Percentiles rank a stretch among this genome's conserved stretches.
Conservation (phyloP, 2,329 filamentous ascomycete genomes). For the Aspergillus nomiae region DNA sequence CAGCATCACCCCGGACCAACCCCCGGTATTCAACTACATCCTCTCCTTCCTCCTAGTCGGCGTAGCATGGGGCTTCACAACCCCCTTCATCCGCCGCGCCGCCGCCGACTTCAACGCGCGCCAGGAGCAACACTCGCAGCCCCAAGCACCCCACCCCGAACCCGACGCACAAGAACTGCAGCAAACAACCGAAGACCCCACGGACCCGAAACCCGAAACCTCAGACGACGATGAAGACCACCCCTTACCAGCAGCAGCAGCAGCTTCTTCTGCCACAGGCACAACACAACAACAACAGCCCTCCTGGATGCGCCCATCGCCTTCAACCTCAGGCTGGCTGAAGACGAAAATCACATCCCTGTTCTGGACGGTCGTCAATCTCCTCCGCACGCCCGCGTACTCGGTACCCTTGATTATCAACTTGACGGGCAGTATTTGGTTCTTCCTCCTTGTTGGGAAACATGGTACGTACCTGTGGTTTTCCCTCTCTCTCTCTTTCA, state of each 20-base stretch:
- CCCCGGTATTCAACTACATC: conserved; percentile 72
- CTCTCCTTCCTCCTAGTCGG: conserved; percentile 89
- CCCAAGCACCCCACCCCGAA: neutral
- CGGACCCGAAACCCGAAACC: neutral
- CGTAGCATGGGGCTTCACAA: conserved; percentile 89
- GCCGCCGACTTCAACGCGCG: conserved; percentile 73
- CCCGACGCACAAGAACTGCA: conserved; percentile 6
- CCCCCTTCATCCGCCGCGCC: conserved; percentile 85
- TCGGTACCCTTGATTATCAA: conserved; percentile 83
- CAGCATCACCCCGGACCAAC: conserved; percentile 25
- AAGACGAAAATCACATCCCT: conserved; percentile 64
- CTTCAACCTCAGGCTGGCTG: conserved; percentile 54
- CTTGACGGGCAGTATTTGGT: conserved; percentile 92
- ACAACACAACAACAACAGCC: neutral
- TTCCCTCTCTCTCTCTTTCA: neutral
- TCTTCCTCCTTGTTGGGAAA: conserved; percentile 89
- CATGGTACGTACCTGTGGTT: conserved; percentile 65
- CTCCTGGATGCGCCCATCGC: conserved; percentile 22
- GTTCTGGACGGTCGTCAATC: conserved; percentile 74
- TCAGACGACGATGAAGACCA: conserved; percentile 5
- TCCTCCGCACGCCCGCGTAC: conserved; percentile 80
- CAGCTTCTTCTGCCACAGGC: too few relatives aligned
- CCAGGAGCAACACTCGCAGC: conserved; percentile 30
- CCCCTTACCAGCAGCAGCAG: neutral
- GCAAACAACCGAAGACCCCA: neutral